Base-by-base conservation (phyloP, 192 early-diverging fungal genomes). In the Lunasporangiospora selenospora region DNA sequence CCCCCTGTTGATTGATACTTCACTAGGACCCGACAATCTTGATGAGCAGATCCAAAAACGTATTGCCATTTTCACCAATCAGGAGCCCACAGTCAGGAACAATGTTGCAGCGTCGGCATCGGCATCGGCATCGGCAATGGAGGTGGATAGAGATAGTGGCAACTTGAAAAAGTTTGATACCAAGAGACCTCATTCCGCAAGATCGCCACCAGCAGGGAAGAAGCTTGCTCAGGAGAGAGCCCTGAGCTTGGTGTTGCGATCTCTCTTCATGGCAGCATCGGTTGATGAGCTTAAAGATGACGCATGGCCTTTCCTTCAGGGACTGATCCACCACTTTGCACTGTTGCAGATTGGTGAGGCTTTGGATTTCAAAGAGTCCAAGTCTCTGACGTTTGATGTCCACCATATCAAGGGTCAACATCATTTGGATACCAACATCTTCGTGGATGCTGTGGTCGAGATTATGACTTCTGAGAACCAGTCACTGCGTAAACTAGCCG, bases 371-470 rank as follows among this genome's bases (percentile, higher is more conserved):
- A 83, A 80, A 61, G 81, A 79, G 42, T 81, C 81, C 39, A 77
- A 67, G 48, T 38, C 76, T 8, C 54, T 82, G 1, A 67, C 78
- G 0, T 77, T 81, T 47, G 78, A 77, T 44, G 77, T 85, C 50
- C 76, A 85, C 50, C 77, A 83, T 10, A 75, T 79, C 27, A 62
- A 77, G 37, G 65, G 76, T 9, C 77, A 77, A 32, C 79, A 81
- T 38, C 65, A 80, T 58, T 50, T 85, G 26, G 80, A 83, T n/a
- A 83, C 83, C 27, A 87, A 81, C 26, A 85, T 90, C 24, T 88
- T 96, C 56, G 83, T 96, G 6, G 87, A 90, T 19, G 90, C 90
- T 1, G 80, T 96, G 12, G 88, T 95, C 3, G 82, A 89, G 21
- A 82, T 86, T n/a, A 86, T 94, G 51, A 82, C 93, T 0, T 88